Base-by-base conservation (phyloP, 805 yeast genomes). In the Yarrowia sp. region DNA sequence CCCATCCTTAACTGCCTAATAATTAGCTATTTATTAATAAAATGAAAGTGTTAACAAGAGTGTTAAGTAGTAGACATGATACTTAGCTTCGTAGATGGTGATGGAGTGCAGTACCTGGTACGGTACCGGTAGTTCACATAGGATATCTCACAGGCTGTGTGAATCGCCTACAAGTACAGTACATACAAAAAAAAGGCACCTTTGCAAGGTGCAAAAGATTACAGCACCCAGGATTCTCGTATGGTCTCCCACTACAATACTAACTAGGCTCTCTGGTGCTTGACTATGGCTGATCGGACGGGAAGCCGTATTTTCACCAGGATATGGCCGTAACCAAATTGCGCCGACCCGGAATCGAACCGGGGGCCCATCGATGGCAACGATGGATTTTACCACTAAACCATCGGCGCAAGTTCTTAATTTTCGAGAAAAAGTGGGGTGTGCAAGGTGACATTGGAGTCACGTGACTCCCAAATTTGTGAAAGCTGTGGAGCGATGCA, bases 301-400 rank as follows among this genome's bases (percentile, higher is more conserved):
- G 56, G 56, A 50, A 49, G 55, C 55, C 55, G 55, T 49, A 49
- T 49, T 49, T 49, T 49, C 55, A 49, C 55, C 55, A 49, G 55
- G 55, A 49, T 49, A 49, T 49, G 55, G 55, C 55, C 55, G 55
- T 49, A 49, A 49, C 55, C 55, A 10, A 49, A 49, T 33, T 52
- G 58, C 58, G 58, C 58, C 58, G 58, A 52, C 58, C 58, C 58
- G 58, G 58, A 52, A 52, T 52, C 58, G 58, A 52, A 52, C 58
- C 58, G 58, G 58, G 58, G 58, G 58, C 58, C 58, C 58, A 52
- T 52, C 58, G 58, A 52, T 52, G 58, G 58, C 58, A 52, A 52
- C 58, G 58, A 52, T 52, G 58, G 58, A 52, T 52, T 52, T 52
- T 52, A 52, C 58, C 58, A 52, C 58, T 52, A 52, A 52, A 52